A percentile compares a stretch with the other conserved stretches of the same genome.
Evolutionary conservation across 2,329 filamentous ascomycete species (phyloP).

Genomic region (Calonectria pauciramosa): DNA sequence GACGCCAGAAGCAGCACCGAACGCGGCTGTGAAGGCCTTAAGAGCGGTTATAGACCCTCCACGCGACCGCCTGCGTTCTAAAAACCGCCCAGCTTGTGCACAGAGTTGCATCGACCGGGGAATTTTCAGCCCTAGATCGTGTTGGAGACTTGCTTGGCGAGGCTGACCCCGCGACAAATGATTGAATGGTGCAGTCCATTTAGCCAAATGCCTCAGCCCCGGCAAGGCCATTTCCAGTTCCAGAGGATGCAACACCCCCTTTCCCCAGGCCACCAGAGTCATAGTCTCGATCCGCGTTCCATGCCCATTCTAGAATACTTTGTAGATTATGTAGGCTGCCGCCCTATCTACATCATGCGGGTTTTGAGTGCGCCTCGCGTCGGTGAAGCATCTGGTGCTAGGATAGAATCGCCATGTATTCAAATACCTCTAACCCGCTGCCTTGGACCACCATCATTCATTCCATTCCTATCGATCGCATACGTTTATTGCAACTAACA

Average conservation of each 20-base stretch:
- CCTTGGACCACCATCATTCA: background rate
- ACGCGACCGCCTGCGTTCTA: background rate
- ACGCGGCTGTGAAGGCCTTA: background rate
- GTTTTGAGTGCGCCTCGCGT: conserved; percentile 6
- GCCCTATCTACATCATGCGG: background rate
- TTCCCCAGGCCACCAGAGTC: background rate
- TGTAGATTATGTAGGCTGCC: background rate
- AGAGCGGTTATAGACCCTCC: background rate
- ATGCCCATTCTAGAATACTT: background rate
- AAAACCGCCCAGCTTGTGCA: background rate
- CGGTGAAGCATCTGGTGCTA: background rate
- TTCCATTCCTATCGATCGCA: background rate
- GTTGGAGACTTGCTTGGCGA: background rate
- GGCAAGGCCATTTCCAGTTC: background rate
- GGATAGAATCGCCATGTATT: background rate
- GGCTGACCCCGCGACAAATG: background rate
- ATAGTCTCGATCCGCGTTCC: background rate
- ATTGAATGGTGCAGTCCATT: background rate
- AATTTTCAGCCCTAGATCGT: background rate
- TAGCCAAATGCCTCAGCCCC: background rate
- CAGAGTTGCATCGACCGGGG: background rate
- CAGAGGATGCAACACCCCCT: background rate
- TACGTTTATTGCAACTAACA: background rate
- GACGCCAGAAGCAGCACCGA: background rate
- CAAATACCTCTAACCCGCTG: background rate